These are phyloP conservation scores for Ceratobasidium sp. DNA, from an alignment of 1,284 basidiomycete genomes.

Conservation along the genomic window DNA sequence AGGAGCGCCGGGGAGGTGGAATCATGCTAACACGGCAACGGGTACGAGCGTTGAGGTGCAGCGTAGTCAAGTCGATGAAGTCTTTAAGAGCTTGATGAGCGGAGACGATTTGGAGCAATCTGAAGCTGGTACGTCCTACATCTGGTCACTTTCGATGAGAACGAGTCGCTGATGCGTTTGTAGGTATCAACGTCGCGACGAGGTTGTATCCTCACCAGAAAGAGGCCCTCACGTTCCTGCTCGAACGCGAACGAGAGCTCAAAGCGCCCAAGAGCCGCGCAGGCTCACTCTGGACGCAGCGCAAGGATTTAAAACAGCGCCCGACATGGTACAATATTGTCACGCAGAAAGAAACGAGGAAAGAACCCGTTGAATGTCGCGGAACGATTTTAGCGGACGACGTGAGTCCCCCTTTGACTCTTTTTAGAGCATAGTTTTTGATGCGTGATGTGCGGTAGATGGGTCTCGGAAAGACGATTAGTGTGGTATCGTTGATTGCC, in stretches of 20 bases:
- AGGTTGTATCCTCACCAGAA: conserved; percentile 96
- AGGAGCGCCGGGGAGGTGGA: conserved; percentile 66
- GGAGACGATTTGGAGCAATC: conserved; percentile 90
- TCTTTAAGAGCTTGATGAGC: conserved; percentile 89
- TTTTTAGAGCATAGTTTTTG: conserved; percentile 41
- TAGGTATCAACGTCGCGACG: conserved; percentile 89
- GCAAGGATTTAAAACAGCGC: conserved; percentile 67
- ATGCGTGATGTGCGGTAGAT: conserved; percentile 69
- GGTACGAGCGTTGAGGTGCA: conserved; percentile 92
- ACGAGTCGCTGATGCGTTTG: conserved; percentile 49
- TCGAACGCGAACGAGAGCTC: conserved; percentile 90
- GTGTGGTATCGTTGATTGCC: conserved; percentile 90
- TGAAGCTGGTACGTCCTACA: conserved; percentile 76
- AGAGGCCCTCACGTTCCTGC: conserved; percentile 95
- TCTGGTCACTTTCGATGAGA: background rate
- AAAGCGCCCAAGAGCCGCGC: conserved; percentile 66
- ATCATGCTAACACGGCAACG: conserved; percentile 66
- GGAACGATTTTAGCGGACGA: conserved; percentile 95
- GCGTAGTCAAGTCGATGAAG: conserved; percentile 91
- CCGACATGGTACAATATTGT: conserved; percentile 85
- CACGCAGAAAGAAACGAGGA: conserved; percentile 79
- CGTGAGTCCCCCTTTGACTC: conserved; percentile 65
- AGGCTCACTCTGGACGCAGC: conserved; percentile 83
- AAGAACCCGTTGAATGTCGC: conserved; percentile 82
- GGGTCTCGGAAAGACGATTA: conserved; percentile 98